Evolutionary conservation across 352 stramenopile genomes (phyloP).

Genomic region (Pythium rhizo-oryzae): DNA sequence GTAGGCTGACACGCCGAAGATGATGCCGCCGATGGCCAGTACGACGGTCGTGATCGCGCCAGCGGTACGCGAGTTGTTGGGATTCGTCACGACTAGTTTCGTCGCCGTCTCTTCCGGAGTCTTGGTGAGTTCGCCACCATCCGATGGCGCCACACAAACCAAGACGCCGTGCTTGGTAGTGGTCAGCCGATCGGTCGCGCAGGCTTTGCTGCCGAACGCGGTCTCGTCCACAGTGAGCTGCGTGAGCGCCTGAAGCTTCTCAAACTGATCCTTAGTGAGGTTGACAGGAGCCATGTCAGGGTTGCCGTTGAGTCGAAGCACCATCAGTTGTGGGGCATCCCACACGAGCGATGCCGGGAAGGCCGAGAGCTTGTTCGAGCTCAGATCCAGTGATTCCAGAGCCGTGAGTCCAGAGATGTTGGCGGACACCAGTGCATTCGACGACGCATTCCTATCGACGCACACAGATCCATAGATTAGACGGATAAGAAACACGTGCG

Average conservation of each 20-base stretch:
- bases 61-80: neutral
- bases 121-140: neutral
- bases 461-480: no score
- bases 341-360: slow-evolving; percentile 10
- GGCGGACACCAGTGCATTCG: neutral
- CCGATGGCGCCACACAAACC: neutral
- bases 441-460: slow-evolving; percentile 3
- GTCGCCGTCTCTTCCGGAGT: neutral
- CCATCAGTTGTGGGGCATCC: neutral
- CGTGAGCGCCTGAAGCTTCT: neutral
- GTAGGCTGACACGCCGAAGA: slow-evolving; percentile 6
- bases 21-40: neutral
- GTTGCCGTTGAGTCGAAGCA: slow-evolving; percentile 15
- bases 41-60: slow-evolving; percentile 12
- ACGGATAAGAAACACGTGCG: neutral
- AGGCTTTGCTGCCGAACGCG: neutral
- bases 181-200: neutral
- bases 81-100: neutral
- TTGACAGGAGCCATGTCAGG: slow-evolving; percentile 6
- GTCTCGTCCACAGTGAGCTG: slow-evolving; percentile 6
- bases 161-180: slow-evolving; percentile 1
- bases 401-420: neutral
- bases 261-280: slow-evolving; percentile 9
- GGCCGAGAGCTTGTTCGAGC: slow-evolving; percentile 16
- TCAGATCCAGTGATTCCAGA: slow-evolving; percentile 11